Conservation (phyloP, 345 rosid genomes). For the Geranium rotundifolium region DNA sequence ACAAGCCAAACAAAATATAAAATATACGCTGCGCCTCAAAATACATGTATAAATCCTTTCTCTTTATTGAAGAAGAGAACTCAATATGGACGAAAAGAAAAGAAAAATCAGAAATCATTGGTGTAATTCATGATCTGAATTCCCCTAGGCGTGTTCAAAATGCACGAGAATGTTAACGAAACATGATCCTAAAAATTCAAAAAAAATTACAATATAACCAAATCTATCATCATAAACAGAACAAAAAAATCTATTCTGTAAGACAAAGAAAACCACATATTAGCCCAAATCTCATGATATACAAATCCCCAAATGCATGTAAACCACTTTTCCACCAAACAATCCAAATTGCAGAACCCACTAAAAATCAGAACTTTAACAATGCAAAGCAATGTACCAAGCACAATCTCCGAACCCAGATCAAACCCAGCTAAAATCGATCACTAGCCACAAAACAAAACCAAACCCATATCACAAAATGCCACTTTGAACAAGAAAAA, state of each 20-base stretch:
- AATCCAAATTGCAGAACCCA: background rate
- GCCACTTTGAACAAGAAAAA: background rate
- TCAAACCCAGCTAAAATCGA: background rate
- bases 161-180: background rate
- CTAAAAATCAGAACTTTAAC: background rate
- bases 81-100: too few species aligned
- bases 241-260: too few species aligned
- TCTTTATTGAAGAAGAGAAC: background rate
- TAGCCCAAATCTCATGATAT: too few species aligned
- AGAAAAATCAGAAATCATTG: background rate
- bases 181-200: background rate
- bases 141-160: too few species aligned
- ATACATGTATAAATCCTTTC: background rate
- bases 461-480: background rate
- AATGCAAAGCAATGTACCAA: background rate
- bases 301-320: too few species aligned
- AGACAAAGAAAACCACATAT: background rate
- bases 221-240: too few species aligned
- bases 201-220: background rate
- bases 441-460: background rate
- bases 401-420: background rate
- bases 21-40: background rate
- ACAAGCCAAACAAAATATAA: background rate
- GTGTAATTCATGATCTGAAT: background rate
- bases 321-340: background rate